phyloP scores from a whole-genome alignment of 495 filamentous ascomycete species.

The Hypoxylon lienhwacheense region DNA sequence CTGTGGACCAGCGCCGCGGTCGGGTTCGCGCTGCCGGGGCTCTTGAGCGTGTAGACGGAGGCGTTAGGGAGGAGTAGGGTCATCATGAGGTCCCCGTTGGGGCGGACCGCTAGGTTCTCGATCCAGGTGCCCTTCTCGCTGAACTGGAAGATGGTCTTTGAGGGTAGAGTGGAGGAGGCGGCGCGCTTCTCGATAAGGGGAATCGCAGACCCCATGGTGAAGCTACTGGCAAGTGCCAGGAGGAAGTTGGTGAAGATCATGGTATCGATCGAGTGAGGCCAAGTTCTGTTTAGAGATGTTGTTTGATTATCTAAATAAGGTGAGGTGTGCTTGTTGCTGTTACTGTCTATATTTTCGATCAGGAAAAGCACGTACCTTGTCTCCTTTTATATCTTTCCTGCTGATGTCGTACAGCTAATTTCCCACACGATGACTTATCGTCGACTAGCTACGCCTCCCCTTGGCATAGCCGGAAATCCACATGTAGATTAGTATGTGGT shows the following conservation, averaged over 20 bases:
- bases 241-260: conserved; percentile 10
- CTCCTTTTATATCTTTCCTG: too few species aligned
- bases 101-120: conserved; percentile 47
- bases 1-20: conserved; percentile 22
- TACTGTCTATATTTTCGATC: too few species aligned
- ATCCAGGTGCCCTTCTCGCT: conserved; percentile 33
- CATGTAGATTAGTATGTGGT: too few species aligned
- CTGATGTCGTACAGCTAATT: too few species aligned
- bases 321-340: too few species aligned
- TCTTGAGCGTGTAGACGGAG: conserved; percentile 12
- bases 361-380: too few species aligned
- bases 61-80: conserved; percentile 26
- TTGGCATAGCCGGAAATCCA: too few species aligned
- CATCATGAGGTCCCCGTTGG: conserved; percentile 42
- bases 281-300: background rate
- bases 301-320: too few species aligned
- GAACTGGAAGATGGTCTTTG: conserved; percentile 27
- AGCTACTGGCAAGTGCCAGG: conserved; percentile 9
- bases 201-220: background rate
- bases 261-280: background rate
- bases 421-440: too few species aligned
- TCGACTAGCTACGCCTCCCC: too few species aligned
- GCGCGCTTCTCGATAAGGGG: background rate
- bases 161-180: conserved; percentile 10
- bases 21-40: conserved; percentile 18